phyloP scores from a whole-genome alignment of 192 early-diverging fungal genomes.

The Backusella morwellensis region DNA sequence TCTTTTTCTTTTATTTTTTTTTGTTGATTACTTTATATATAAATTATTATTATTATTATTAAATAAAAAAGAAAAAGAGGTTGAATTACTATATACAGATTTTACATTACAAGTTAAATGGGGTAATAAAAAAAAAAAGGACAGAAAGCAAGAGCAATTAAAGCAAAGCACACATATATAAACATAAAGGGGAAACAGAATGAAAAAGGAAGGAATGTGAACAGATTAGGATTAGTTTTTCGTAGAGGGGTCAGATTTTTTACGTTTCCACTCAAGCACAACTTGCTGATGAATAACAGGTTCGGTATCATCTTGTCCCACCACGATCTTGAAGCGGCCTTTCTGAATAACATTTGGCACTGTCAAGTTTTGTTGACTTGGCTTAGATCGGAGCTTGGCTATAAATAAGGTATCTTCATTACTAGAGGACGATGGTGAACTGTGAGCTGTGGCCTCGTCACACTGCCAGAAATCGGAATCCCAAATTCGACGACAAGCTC shows the following conservation, averaged over 20 bases:
- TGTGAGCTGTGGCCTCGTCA: background rate
- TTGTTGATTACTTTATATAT: background rate
- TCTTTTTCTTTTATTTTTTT: background rate
- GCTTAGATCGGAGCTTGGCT: constrained; percentile 2
- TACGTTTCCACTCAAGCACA: constrained; percentile 27
- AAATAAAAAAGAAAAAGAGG: background rate
- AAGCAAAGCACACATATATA: background rate
- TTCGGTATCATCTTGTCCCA: constrained; percentile 14
- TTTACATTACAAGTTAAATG: background rate
- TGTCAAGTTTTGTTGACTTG: background rate
- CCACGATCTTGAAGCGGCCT: constrained; percentile 26
- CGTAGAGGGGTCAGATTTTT: constrained; percentile 11
- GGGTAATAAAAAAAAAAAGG: background rate
- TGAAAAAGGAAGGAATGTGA: constrained; percentile 4
- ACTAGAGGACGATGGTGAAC: background rate
- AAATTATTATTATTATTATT: background rate
- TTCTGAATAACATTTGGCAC: constrained; percentile 18
- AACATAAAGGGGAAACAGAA: background rate
- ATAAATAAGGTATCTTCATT: constrained; percentile 16
- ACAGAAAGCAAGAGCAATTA: constrained; percentile 11
- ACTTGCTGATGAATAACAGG: constrained; percentile 9
- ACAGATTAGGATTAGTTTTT: background rate
- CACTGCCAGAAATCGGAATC: constrained; percentile 12
- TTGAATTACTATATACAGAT: constrained; percentile 5
- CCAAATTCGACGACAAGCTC: constrained; percentile 14